These are phyloP conservation scores for Lactarius pseudohatsudake DNA, from an alignment of 768 basidiomycete species.

Conservation along the genomic window DNA sequence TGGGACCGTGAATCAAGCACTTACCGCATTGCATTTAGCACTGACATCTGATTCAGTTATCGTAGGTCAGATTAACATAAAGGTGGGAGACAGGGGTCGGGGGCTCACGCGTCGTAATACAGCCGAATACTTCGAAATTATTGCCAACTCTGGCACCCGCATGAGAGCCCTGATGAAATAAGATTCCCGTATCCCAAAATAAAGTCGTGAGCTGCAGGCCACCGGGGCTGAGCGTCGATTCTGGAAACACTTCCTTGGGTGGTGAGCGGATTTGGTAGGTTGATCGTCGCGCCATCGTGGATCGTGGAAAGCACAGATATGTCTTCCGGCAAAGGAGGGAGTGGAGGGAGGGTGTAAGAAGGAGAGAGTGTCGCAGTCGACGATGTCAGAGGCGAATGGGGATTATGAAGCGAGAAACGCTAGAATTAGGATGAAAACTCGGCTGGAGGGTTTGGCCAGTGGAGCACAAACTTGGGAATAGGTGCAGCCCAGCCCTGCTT, in stretches of 20 bases:
- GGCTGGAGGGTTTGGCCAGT: background rate
- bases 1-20: background rate
- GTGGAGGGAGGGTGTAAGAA: background rate
- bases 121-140: conserved; percentile 25
- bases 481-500: conserved; percentile 22
- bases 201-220: conserved; percentile 29
- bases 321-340: background rate
- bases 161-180: conserved; percentile 27
- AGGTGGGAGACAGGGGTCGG: background rate
- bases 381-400: conserved; percentile 2
- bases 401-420: conserved; percentile 11
- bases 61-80: background rate
- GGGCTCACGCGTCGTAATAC: conserved; percentile 26
- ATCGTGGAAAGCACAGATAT: conserved; percentile 7
- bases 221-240: conserved; percentile 26
- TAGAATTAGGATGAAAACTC: conserved; percentile 14
- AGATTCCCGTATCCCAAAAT: conserved; percentile 26
- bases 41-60: conserved; percentile 13
- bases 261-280: conserved; percentile 26
- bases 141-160: conserved; percentile 26
- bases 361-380: background rate
- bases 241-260: conserved; percentile 29
- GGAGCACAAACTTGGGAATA: conserved; percentile 15
- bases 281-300: conserved; percentile 24
- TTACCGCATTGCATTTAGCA: conserved; percentile 18